These are phyloP conservation scores for Cercophora sp. DNA, from an alignment of 495 filamentous ascomycete species.

Conservation along the genomic window DNA sequence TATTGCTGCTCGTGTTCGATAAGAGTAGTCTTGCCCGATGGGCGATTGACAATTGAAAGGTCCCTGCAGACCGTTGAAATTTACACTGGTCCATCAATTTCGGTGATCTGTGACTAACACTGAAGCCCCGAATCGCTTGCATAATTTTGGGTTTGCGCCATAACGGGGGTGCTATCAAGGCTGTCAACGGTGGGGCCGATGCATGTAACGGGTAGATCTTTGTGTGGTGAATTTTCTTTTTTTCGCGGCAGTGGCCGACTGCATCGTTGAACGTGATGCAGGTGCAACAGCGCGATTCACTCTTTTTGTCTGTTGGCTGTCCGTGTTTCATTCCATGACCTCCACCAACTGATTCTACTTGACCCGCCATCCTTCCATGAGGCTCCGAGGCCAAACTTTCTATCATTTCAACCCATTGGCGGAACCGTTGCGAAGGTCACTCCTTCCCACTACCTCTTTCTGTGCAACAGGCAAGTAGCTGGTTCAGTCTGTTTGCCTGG, in stretches of 20 bases:
- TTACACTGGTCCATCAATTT: conserved; percentile 3
- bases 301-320: not conserved
- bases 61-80: conserved; percentile 14
- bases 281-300: conserved; percentile 7
- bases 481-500: not conserved
- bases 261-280: conserved; percentile 11
- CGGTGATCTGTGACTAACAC: not conserved
- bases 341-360: too few relatives aligned
- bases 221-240: conserved; percentile 6
- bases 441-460: not conserved
- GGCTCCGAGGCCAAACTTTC: not conserved
- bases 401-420: not conserved
- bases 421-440: not conserved
- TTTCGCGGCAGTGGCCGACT: not conserved
- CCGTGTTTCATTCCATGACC: not conserved
- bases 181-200: conserved; percentile 1
- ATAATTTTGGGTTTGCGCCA: too few relatives aligned
- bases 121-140: too few relatives aligned
- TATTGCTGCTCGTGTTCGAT: not conserved
- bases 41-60: conserved; percentile 12
- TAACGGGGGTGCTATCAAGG: too few relatives aligned
- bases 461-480: not conserved
- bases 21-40: not conserved
- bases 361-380: not conserved
- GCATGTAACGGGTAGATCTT: not conserved